Conservation (phyloP, 192 early-diverging fungal species). For the Spizellomyces punctatus region DNA sequence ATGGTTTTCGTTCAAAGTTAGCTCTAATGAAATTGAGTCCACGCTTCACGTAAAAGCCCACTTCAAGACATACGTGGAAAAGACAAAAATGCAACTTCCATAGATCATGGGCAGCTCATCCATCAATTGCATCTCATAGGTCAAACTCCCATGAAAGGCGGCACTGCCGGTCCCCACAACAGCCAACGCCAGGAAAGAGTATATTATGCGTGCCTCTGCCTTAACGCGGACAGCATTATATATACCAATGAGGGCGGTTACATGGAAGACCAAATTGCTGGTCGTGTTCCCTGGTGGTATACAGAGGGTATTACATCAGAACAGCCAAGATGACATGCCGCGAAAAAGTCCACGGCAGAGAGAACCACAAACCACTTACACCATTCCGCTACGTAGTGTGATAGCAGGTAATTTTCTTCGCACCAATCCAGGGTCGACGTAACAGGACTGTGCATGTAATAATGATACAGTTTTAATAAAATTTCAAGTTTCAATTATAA, state of each 20-base stretch:
- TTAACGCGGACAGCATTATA: conserved; percentile 48
- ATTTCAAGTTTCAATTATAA: too few relatives aligned
- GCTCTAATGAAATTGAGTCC: conserved; percentile 34
- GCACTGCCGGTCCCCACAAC: conserved; percentile 70
- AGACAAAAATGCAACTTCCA: conserved; percentile 48
- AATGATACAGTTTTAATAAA: too few relatives aligned
- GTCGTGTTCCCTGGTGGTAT: conserved; percentile 66
- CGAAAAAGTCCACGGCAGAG: background rate
- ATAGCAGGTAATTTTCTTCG: conserved; percentile 69
- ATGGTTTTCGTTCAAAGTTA: conserved; percentile 14
- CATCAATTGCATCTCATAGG: conserved; percentile 68
- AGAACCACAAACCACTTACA: conserved; percentile 28
- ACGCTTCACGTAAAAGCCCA: background rate
- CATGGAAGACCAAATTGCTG: conserved; percentile 68
- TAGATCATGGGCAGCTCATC: conserved; percentile 77
- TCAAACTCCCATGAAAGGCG: conserved; percentile 77
- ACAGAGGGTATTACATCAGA: conserved; percentile 65
- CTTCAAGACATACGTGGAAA: background rate
- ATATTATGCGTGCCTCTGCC: conserved; percentile 53
- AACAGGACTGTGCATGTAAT: conserved; percentile 15
- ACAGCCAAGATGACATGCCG: background rate
- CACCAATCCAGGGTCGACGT: conserved; percentile 53
- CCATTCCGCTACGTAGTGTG: conserved; percentile 73
- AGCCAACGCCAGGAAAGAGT: conserved; percentile 61
- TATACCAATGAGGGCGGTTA: conserved; percentile 61